Evolutionary conservation across 2,329 filamentous ascomycete genomes (phyloP).

Genomic region (Cercospora citrullina): DNA sequence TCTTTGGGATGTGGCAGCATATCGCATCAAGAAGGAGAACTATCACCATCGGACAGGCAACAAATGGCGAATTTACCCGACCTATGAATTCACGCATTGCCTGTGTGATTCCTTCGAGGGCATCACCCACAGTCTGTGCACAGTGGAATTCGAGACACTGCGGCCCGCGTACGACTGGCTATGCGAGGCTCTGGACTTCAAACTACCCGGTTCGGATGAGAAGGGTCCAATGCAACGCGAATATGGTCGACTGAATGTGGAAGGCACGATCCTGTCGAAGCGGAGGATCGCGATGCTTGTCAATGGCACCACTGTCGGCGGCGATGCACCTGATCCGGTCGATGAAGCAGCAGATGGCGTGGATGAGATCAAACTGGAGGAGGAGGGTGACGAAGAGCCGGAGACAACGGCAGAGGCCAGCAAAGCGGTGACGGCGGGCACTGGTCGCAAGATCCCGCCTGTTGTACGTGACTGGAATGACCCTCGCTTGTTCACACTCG

Average conservation of each 20-base stretch:
- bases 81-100: slow-evolving; percentile 86
- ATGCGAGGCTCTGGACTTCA: slow-evolving; percentile 76
- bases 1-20: slow-evolving; percentile 95
- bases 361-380: slow-evolving; percentile 45
- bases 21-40: slow-evolving; percentile 73
- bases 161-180: slow-evolving; percentile 90
- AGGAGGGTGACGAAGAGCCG: slow-evolving; percentile 43
- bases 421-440: slow-evolving; percentile 26
- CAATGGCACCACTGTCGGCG: slow-evolving; percentile 55
- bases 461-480: slow-evolving; percentile 87
- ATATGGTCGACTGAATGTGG: slow-evolving; percentile 75
- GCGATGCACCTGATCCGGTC: slow-evolving; percentile 25
- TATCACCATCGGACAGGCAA: slow-evolving; percentile 77
- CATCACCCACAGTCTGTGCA: slow-evolving; percentile 90
- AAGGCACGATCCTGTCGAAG: slow-evolving; percentile 84
- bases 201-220: slow-evolving; percentile 61
- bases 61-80: slow-evolving; percentile 91
- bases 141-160: slow-evolving; percentile 84
- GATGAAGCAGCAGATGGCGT: slow-evolving; percentile 35
- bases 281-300: slow-evolving; percentile 80
- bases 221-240: slow-evolving; percentile 82
- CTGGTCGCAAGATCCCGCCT: slow-evolving; percentile 42
- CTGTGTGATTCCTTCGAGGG: slow-evolving; percentile 89
- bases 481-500: slow-evolving; percentile 83
- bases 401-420: slow-evolving; percentile 30